These are phyloP conservation scores for Trichoderma sp. DNA, from an alignment of 2,329 filamentous ascomycete genomes.

Conservation along the genomic window DNA sequence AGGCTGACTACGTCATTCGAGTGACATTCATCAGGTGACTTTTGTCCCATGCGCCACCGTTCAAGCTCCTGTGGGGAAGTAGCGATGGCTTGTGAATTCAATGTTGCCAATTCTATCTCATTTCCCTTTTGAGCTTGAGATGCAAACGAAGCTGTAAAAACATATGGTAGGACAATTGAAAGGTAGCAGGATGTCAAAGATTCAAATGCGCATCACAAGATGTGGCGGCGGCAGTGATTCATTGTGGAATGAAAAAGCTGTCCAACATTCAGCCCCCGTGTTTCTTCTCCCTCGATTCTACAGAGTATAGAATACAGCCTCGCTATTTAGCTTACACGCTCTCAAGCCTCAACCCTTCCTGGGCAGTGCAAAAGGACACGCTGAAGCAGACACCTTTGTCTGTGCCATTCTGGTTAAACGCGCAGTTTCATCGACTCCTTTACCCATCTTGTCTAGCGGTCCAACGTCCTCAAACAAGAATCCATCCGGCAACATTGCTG, in stretches of 20 bases:
- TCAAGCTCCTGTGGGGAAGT: neutral
- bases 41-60: neutral
- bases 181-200: neutral
- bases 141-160: neutral
- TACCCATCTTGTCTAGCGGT: conserved; percentile 52
- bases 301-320: neutral
- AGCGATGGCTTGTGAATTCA: neutral
- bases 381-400: conserved; percentile 28
- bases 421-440: conserved; percentile 46
- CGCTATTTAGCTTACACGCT: neutral
- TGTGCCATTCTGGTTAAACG: conserved; percentile 32
- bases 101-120: neutral
- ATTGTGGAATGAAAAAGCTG: neutral
- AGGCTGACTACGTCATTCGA: conserved; percentile 11
- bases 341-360: neutral
- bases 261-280: neutral
- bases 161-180: neutral
- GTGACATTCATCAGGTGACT: conserved; percentile 16
- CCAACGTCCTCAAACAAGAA: conserved; percentile 61
- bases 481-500: conserved; percentile 44
- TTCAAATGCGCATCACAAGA: neutral
- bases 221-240: neutral
- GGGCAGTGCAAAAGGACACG: conserved; percentile 44
- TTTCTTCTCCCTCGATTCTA: neutral
- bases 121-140: neutral